Evolutionary conservation across 2,329 filamentous ascomycete genomes (phyloP), one percentile per base, ranked within the genome.

Genomic region (Aureobasidium sp.): DNA sequence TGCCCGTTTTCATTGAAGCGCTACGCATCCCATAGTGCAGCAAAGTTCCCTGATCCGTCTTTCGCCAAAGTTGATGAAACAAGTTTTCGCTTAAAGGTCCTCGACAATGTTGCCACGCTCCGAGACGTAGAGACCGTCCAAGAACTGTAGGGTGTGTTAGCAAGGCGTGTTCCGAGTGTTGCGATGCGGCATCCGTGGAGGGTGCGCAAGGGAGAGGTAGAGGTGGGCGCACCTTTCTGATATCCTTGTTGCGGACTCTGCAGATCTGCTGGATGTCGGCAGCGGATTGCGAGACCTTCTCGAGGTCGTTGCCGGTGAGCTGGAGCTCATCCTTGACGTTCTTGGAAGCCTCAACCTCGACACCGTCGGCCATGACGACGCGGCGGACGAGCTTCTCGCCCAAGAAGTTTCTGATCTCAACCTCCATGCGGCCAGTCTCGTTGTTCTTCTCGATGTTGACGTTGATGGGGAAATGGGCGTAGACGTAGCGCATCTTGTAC

Each of bases 401-500:
- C 76, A 97, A 87, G 84, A 97, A 97, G 87, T 97, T 97, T 80
- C 88, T 88, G 84, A 99, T 97, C 88, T 99, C 94, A 76, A 99
- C 90, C 81, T 96, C 89, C 77, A 76, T 89, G 73, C 87, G 81
- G 71, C 87, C 92, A 68, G 90, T 94, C 83, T 97, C 94, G 76
- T 80, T 78, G 86, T 93, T 93, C 89, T 97, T 92, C 75, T 96
- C 91, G 72, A 99, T 81, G 86, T 97, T 97, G 84, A 99, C 93
- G 87, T 99, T 99, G 91, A 99, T 99, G 82, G 94, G 94, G 79
- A 99, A 99, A 88, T 99, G 94, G 79, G 94, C 94, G 80, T 99
- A 99, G 81, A 99, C 94, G 84, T 99, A 99, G 76, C 95, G 91
- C 93, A 99, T 97, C 90, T 99, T 99, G 89, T 99, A 99, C 85